Percentiles rank a stretch among this genome's conserved stretches.
These are phyloP conservation scores for Harrya chromipes DNA, from an alignment of 768 basidiomycete genomes.

Conservation along the genomic window DNA sequence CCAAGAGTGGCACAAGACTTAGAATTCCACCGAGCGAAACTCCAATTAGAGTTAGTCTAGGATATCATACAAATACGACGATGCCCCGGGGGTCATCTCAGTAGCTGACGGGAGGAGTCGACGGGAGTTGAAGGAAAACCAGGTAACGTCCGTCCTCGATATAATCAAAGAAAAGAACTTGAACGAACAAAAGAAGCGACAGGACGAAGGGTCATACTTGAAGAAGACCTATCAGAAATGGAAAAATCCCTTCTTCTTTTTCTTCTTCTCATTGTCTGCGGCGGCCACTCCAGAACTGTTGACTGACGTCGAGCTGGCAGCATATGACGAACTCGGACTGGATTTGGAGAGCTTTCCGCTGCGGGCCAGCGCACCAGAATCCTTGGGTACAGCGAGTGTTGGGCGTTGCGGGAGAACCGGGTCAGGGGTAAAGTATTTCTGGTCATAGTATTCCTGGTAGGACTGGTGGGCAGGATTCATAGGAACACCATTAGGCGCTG, in stretches of 20 bases:
- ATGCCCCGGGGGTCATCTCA: background rate
- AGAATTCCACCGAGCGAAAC: background rate
- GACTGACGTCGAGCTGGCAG: slow-evolving; percentile 49
- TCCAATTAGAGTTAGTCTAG: slow-evolving; percentile 10
- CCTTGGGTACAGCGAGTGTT: slow-evolving; percentile 27
- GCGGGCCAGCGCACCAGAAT: slow-evolving; percentile 14
- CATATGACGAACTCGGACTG: slow-evolving; percentile 47
- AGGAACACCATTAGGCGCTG: slow-evolving; percentile 65
- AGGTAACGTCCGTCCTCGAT: background rate
- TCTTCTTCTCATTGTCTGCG: slow-evolving; percentile 59
- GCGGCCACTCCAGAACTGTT: slow-evolving; percentile 36
- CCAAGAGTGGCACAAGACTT: too few species aligned
- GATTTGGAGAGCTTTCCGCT: slow-evolving; percentile 29
- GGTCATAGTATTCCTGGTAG: slow-evolving; percentile 77
- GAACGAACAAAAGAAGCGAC: background rate
- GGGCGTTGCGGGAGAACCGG: slow-evolving; percentile 32
- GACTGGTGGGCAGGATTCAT: slow-evolving; percentile 47
- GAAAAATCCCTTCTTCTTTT: slow-evolving; percentile 74
- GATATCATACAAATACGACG: slow-evolving; percentile 11
- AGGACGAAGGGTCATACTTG: background rate
- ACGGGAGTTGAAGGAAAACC: background rate
- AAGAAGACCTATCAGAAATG: slow-evolving; percentile 43
- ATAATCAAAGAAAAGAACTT: background rate
- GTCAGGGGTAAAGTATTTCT: slow-evolving; percentile 57
- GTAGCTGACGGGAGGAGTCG: background rate